phyloP scores from a whole-genome alignment of 306 rosid genomes.

The Prunus mume region DNA sequence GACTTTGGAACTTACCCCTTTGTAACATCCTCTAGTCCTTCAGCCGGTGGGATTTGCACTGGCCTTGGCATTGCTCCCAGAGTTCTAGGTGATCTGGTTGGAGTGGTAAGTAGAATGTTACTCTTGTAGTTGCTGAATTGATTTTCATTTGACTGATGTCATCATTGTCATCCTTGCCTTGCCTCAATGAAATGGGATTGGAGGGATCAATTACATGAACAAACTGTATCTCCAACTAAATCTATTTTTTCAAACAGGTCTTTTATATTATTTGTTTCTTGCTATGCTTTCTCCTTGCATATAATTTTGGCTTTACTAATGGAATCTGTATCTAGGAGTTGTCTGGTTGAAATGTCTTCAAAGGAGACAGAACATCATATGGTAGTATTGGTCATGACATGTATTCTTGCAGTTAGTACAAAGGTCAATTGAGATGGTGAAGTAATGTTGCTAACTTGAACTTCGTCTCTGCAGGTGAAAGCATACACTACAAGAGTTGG shows the following conservation, averaged over 20 bases:
- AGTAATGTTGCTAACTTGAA: conserved; percentile 21
- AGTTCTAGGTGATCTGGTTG: conserved; percentile 83
- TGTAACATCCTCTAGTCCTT: conserved; percentile 97
- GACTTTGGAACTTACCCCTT: conserved; percentile 98
- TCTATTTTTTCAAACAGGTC: background rate
- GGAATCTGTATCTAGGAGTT: background rate
- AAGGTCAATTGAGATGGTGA: conserved; percentile 3
- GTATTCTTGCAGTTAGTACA: background rate
- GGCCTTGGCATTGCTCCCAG: conserved; percentile 98
- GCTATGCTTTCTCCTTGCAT: background rate
- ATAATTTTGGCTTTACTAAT: background rate
- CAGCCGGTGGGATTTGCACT: conserved; percentile 96
- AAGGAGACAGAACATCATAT: background rate
- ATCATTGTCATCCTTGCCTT: background rate
- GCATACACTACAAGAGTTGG: conserved; percentile 98
- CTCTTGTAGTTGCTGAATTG: background rate
- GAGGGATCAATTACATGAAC: background rate
- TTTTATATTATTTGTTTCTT: background rate
- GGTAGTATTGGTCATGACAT: no score
- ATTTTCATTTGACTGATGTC: background rate
- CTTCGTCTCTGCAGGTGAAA: conserved; percentile 71
- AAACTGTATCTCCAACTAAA: background rate
- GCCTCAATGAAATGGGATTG: background rate
- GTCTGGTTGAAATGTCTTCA: background rate
- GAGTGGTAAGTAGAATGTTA: conserved; percentile 68